These are phyloP conservation scores for Malus hybrid DNA, from an alignment of 331 rosid species.

Conservation along the genomic window DNA sequence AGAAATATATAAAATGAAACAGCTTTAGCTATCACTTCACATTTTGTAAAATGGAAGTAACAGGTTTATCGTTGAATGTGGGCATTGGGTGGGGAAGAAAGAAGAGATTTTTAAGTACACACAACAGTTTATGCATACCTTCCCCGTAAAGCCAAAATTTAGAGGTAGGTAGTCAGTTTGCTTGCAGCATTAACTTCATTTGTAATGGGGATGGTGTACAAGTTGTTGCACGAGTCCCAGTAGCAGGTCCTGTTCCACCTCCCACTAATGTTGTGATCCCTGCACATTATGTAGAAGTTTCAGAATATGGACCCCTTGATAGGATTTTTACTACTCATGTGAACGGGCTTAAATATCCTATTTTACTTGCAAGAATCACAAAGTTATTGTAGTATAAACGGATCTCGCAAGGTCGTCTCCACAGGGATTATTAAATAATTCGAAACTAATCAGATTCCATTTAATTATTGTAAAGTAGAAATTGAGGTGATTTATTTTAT, in stretches of 20 bases:
- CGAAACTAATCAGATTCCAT: too few species aligned
- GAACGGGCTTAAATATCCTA: too few species aligned
- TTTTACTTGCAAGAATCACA: too few species aligned
- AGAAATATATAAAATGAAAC: not conserved
- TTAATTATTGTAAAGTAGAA: too few species aligned
- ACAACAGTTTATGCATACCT: slow-evolving; percentile 34
- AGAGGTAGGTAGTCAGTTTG: slow-evolving; percentile 78
- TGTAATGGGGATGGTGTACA: slow-evolving; percentile 78
- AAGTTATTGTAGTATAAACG: too few species aligned
- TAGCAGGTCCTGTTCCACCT: slow-evolving; percentile 98
- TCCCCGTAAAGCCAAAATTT: slow-evolving; percentile 90
- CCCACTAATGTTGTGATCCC: slow-evolving; percentile 89
- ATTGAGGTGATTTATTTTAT: too few species aligned
- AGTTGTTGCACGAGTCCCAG: slow-evolving; percentile 88
- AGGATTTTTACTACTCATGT: too few species aligned
- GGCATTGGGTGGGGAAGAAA: not conserved
- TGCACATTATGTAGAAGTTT: slow-evolving; percentile 23
- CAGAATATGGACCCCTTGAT: not conserved
- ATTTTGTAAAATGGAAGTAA: not conserved
- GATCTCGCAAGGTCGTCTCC: too few species aligned
- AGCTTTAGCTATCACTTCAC: not conserved
- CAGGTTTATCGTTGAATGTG: slow-evolving; percentile 4
- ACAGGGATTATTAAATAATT: too few species aligned
- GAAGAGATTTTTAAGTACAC: too few species aligned
- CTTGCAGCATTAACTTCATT: slow-evolving; percentile 83